phyloP scores from a whole-genome alignment of 1,139 yeast species.

The Trichomonascaceae sp. region DNA sequence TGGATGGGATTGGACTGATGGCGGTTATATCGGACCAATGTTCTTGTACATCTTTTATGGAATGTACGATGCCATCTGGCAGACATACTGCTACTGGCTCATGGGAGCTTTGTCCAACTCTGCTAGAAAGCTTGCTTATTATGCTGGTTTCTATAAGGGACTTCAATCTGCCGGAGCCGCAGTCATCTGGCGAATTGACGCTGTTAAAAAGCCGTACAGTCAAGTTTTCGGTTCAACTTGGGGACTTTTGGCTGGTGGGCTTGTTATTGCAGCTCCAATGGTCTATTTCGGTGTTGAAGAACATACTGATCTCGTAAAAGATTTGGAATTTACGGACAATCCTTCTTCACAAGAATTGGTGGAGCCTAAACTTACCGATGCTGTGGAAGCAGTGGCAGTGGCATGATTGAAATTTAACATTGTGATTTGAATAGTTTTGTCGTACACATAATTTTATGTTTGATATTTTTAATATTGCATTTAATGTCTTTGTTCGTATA shows the following conservation, averaged over 20 bases:
- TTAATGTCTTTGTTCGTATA: background rate
- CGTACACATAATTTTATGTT: background rate
- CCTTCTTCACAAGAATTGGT: constrained; percentile 16
- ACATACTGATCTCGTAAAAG: constrained; percentile 38
- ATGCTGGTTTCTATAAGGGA: constrained; percentile 59
- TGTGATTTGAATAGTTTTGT: constrained; percentile 1
- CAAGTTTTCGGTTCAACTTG: constrained; percentile 48
- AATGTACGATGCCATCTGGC: constrained; percentile 53
- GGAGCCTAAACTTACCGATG: background rate
- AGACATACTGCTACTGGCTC: constrained; percentile 50
- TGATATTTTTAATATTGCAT: background rate
- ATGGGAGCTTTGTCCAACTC: constrained; percentile 55
- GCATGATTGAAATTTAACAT: background rate
- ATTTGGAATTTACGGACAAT: constrained; percentile 20
- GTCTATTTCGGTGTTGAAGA: constrained; percentile 43
- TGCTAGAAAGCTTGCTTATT: constrained; percentile 50
- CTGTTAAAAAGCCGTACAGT: constrained; percentile 39
- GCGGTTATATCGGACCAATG: constrained; percentile 50
- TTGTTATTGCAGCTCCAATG: constrained; percentile 39
- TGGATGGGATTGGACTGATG: constrained; percentile 39
- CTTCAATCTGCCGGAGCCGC: constrained; percentile 62
- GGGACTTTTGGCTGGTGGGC: constrained; percentile 49
- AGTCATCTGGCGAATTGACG: constrained; percentile 55
- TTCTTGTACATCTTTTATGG: constrained; percentile 60
- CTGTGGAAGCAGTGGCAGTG: constrained; percentile 4